These are phyloP conservation scores for Penicillium canescens DNA, from an alignment of 495 filamentous ascomycete genomes.

Conservation along the genomic window DNA sequence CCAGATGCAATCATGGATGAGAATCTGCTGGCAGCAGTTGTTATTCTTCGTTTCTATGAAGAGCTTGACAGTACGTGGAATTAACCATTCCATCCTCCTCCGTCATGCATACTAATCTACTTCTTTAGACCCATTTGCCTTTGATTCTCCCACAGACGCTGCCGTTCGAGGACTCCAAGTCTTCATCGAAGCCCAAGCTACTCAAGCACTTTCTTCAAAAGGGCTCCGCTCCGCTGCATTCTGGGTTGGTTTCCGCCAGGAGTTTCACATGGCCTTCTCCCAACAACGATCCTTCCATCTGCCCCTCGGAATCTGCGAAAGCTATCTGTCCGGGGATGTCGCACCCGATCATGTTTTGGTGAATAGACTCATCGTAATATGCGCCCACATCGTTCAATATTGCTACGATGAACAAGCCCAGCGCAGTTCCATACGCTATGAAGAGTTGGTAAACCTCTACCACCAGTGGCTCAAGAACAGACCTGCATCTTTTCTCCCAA, in stretches of 20 bases:
- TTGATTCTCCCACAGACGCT: conserved; percentile 15
- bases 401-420: conserved; percentile 25
- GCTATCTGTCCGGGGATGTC: conserved; percentile 18
- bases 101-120: too few relatives aligned
- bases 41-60: conserved; percentile 22
- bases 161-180: conserved; percentile 23
- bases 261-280: conserved; percentile 34
- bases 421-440: background rate
- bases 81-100: background rate
- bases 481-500: conserved; percentile 16
- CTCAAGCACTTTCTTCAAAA: conserved; percentile 8
- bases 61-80: conserved; percentile 15
- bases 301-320: conserved; percentile 13
- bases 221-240: conserved; percentile 31
- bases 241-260: conserved; percentile 34
- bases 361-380: conserved; percentile 24
- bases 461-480: conserved; percentile 6
- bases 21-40: conserved; percentile 20
- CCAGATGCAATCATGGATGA: conserved; percentile 26
- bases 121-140: conserved; percentile 15
- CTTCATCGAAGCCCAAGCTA: conserved; percentile 16
- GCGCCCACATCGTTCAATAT: conserved; percentile 23
- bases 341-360: conserved; percentile 29
- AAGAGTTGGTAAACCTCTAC: conserved; percentile 2
- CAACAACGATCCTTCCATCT: conserved; percentile 28